Evolutionary conservation across 352 stramenopile species (phyloP), one percentile per base, ranked within the genome.

Genomic region (Phytophthora lateralis): DNA sequence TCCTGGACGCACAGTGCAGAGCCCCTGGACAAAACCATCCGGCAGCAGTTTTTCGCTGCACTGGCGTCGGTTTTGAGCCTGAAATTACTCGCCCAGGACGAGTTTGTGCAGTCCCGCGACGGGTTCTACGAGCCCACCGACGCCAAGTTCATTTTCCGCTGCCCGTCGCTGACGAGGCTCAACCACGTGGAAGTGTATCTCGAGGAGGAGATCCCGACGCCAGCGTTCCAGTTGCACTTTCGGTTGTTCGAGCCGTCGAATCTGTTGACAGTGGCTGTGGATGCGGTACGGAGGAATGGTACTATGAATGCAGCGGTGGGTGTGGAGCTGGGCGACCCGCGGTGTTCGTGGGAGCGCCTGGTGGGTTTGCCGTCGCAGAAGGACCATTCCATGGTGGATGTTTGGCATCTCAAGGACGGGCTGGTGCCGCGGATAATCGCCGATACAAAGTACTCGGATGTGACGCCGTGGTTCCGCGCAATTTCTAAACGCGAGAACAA

Each of bases 181-280:
- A 87, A 90, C 61, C 76, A 88, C 21, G 78, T 88, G 42, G 79
- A 90, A 27, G 70, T 88, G 4, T 90, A 86, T 55, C 47, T 93
- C 14, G 67, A 89, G 37, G 81, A 93, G 39, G 66, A 69, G 6
- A 60, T 79, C 41, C 69, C 81, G 0, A 62, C 30, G 3, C 68
- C 78, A 12, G 67, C 57, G 3, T 85, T 89, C 18, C 65, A 83
- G 21, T 30, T 90, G 52, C 71, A 82, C 20, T 84, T 91, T 34
- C 63, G 73, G 17, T 35, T 84, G 18, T 57, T 90, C 12, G 45
- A 69, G 10, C 77, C 73, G 18, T 76, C 67, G 12, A 67, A 81
- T 24, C 55, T 84, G 55, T 51, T 91, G 14, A 73, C 65, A 4
- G 75, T 91, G 47, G 69, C 78, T n/a, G 63, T 91, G 12, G 64